These are phyloP conservation scores for Silene noctiflora DNA, from an alignment of 179 eudicot genomes.

Conservation along the genomic window DNA sequence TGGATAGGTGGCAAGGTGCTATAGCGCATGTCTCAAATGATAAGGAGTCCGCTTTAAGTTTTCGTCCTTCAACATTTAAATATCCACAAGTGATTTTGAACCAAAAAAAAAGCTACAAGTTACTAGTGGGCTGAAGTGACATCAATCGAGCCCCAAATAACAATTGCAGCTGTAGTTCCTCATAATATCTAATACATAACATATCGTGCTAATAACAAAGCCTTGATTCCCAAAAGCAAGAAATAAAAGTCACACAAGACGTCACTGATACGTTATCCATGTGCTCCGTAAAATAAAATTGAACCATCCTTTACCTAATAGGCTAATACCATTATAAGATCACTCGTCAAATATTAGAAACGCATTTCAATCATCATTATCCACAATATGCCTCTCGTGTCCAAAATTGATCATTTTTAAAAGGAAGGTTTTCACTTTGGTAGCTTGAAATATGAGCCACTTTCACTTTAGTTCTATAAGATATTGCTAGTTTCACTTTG, in stretches of 20 bases:
- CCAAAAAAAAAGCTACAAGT: not conserved
- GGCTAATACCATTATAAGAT: not conserved
- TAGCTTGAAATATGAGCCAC: too few relatives aligned
- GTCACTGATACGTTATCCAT: too few relatives aligned
- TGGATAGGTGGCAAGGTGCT: too few relatives aligned
- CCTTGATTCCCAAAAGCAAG: not conserved
- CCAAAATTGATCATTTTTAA: not conserved
- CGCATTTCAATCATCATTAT: not conserved
- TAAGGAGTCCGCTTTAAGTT: not conserved
- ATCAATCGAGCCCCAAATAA: not conserved
- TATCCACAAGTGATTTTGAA: too few relatives aligned
- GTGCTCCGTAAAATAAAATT: not conserved
- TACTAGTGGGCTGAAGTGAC: not conserved
- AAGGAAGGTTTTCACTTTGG: too few relatives aligned
- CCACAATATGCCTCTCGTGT: not conserved
- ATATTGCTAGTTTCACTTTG: not conserved
- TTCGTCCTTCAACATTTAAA: not conserved
- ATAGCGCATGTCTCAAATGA: too few relatives aligned
- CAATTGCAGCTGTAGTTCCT: not conserved
- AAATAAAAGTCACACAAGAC: too few relatives aligned
- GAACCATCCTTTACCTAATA: not conserved
- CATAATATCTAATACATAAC: not conserved
- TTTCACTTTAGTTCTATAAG: too few relatives aligned
- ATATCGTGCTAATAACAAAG: not conserved
- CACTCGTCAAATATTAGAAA: not conserved